Evolutionary conservation across 2,329 filamentous ascomycete species (phyloP).

Genomic region (Ascochyta lentis): DNA sequence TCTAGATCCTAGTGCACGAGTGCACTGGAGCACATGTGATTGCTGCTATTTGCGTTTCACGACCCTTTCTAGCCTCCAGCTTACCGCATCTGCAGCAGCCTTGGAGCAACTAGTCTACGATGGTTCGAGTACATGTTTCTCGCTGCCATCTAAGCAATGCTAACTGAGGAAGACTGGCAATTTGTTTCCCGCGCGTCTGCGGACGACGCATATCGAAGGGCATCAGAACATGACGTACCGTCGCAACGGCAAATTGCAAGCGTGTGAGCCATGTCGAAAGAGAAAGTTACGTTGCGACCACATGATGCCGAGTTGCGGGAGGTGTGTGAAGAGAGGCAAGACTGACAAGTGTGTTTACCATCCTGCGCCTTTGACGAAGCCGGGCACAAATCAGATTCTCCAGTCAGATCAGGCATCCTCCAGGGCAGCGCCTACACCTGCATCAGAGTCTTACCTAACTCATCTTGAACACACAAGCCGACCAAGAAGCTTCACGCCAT

Average conservation of each 20-base stretch:
- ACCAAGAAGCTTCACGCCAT: background rate
- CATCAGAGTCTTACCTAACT: background rate
- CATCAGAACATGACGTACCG: conserved; percentile 38
- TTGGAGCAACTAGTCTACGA: background rate
- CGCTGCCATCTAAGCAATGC: background rate
- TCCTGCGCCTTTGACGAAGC: conserved; percentile 44
- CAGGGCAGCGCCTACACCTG: background rate
- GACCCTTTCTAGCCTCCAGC: background rate
- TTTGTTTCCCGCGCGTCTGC: conserved; percentile 37
- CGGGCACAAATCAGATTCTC: conserved; percentile 15
- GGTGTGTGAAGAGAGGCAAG: conserved; percentile 39
- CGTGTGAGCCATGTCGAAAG: conserved; percentile 48
- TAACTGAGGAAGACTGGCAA: conserved; percentile 33
- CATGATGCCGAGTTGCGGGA: conserved; percentile 43
- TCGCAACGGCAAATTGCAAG: conserved; percentile 49
- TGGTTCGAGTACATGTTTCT: conserved; percentile 14
- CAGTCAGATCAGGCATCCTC: conserved; percentile 12
- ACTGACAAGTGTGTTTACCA: conserved; percentile 45
- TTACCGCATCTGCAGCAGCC: background rate
- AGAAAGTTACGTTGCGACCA: conserved; percentile 48
- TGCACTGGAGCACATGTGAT: background rate
- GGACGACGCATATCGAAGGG: conserved; percentile 34
- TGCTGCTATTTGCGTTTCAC: background rate
- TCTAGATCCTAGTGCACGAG: too few relatives aligned
- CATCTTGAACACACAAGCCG: conserved; percentile 3